Evolutionary conservation across 306 rosid species (phyloP).

Genomic region (Rosa multiflora): DNA sequence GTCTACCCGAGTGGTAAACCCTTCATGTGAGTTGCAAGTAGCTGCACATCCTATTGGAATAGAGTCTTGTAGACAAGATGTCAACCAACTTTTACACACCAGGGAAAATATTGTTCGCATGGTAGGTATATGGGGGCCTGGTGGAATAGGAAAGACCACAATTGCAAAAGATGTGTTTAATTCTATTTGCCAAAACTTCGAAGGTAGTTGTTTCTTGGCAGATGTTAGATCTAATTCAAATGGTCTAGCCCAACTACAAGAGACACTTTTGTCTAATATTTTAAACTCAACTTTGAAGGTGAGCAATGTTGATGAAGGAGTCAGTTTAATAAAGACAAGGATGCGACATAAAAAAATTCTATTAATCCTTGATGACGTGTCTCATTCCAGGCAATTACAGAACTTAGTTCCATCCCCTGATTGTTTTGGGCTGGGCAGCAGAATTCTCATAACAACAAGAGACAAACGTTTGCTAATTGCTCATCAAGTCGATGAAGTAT

Average conservation of each 20-base stretch:
- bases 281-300: too few species aligned
- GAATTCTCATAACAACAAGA: slow-evolving; percentile 17
- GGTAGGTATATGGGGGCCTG: neutral
- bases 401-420: neutral
- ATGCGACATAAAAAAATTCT: neutral
- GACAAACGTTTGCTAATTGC: neutral
- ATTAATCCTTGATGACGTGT: slow-evolving; percentile 2
- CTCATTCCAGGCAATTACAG: neutral
- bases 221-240: too few species aligned
- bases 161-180: neutral
- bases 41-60: neutral
- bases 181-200: neutral
- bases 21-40: too few species aligned
- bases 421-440: neutral
- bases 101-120: neutral
- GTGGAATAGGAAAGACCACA: slow-evolving; percentile 8
- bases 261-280: too few species aligned
- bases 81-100: neutral
- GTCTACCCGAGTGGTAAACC: too few species aligned
- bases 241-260: too few species aligned
- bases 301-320: too few species aligned
- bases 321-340: too few species aligned
- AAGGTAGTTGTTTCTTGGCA: too few species aligned
- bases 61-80: neutral
- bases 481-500: neutral